Percentiles rank a stretch among this genome's conserved stretches.
Conservation (phyloP, 257 asterid species). For the Leonotis leonurus region DNA sequence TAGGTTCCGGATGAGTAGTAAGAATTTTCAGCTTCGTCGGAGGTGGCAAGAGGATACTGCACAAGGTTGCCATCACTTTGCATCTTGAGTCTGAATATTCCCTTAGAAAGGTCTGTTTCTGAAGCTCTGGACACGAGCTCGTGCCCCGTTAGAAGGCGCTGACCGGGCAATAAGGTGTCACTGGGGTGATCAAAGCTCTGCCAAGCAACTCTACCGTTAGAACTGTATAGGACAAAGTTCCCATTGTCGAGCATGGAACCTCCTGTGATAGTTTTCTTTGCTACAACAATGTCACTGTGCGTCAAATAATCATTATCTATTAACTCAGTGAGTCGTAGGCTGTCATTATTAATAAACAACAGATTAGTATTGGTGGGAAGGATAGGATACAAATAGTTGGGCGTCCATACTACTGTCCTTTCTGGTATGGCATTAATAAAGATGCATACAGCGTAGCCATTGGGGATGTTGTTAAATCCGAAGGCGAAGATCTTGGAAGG, state of each 20-base stretch:
- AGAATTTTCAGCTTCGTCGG: background rate
- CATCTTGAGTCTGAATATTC: background rate
- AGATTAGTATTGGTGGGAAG: slow-evolving; percentile 12
- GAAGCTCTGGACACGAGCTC: background rate
- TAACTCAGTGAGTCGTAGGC: too few species aligned
- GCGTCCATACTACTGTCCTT: slow-evolving; percentile 27
- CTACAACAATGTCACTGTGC: background rate
- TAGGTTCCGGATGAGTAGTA: background rate
- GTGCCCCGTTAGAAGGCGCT: background rate
- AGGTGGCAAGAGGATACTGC: background rate
- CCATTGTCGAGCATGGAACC: slow-evolving; percentile 2
- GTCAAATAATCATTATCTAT: too few species aligned
- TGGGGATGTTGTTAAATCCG: background rate
- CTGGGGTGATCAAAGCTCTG: background rate
- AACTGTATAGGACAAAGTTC: background rate
- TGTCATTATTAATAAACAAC: too few species aligned
- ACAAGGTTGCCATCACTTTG: background rate
- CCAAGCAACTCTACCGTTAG: background rate
- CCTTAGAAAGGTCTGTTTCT: background rate
- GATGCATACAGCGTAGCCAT: background rate
- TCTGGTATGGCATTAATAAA: background rate
- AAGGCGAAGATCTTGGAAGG: background rate
- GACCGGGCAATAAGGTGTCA: background rate
- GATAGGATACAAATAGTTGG: slow-evolving; percentile 22
- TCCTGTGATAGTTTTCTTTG: background rate